Conservation (phyloP, 2,329 filamentous ascomycete species). For the Colletotrichum coccodes region DNA sequence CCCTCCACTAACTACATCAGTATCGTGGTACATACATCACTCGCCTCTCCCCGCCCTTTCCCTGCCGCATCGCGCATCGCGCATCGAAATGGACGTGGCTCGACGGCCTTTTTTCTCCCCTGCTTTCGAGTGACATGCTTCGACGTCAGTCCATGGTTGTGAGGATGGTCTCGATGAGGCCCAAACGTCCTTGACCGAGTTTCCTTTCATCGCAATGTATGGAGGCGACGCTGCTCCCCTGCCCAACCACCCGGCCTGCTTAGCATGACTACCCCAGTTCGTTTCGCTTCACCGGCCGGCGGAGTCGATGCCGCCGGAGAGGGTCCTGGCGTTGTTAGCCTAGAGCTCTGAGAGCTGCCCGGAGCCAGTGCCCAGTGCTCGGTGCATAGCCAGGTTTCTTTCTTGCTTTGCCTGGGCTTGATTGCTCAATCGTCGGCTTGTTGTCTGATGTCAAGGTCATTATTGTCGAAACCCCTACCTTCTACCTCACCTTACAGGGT, state of each 20-base stretch:
- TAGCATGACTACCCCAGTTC: constrained; percentile 24
- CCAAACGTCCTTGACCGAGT: constrained; percentile 30
- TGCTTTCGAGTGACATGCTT: constrained; percentile 19
- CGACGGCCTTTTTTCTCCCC: constrained; percentile 24
- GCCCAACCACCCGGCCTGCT: constrained; percentile 28
- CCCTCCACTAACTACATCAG: constrained; percentile 27
- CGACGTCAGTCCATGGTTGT: constrained; percentile 21
- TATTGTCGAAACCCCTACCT: not conserved
- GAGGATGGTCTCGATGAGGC: constrained; percentile 33
- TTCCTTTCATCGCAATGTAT: constrained; percentile 25
- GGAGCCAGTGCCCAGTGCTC: constrained; percentile 4
- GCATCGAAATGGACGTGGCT: constrained; percentile 32
- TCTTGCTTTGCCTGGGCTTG: constrained; percentile 9
- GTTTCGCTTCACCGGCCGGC: constrained; percentile 33
- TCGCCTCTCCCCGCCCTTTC: constrained; percentile 26
- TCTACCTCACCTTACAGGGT: constrained; percentile 8
- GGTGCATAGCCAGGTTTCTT: not conserved
- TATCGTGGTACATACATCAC: constrained; percentile 25
- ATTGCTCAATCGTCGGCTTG: constrained; percentile 25
- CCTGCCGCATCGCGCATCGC: constrained; percentile 31
- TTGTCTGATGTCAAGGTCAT: constrained; percentile 29
- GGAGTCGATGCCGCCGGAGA: constrained; percentile 31
- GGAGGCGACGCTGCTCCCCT: constrained; percentile 12
- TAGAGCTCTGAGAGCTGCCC: not conserved
- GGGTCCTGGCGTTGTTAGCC: constrained; percentile 27